Base-by-base conservation (phyloP, 1,284 basidiomycete genomes). In the Apiotrichum gracile region DNA sequence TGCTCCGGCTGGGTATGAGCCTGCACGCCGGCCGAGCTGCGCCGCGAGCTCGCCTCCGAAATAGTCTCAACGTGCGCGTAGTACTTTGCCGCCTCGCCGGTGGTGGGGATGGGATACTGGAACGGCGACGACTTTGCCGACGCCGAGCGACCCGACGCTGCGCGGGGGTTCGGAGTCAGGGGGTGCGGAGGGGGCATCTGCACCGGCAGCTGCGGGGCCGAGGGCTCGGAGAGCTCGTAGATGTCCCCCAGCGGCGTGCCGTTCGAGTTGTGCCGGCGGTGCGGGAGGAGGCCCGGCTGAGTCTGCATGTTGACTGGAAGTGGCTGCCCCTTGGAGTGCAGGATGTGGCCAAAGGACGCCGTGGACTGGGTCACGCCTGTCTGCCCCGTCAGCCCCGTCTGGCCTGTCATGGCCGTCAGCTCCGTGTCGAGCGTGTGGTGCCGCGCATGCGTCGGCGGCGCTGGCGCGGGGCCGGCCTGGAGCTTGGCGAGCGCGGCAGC, bases 331-430 rank as follows among this genome's bases (percentile, higher is more conserved):
- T 69, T 59, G 17, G 50, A 54, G 51, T 70, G 68, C 3, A 63
- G 50, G 8, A 71, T 52, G 52, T 74, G 72, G 0, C 73, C 73
- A 49, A 75, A 75, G 1, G 71, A 72, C 17, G 69, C 69, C 8
- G 51, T 54, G n/a, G 51, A 52, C 12, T 52, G 40, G 25, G 54
- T 55, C 17, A n/a, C n/a, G n/a, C n/a, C n/a, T n/a, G n/a, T n/a
- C n/a, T n/a, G n/a, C n/a, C n/a, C n/a, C n/a, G n/a, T n/a, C n/a
- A n/a, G n/a, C n/a, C n/a, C n/a, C n/a, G n/a, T n/a, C n/a, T n/a
- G n/a, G n/a, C n/a, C n/a, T n/a, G n/a, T n/a, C n/a, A n/a, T n/a
- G n/a, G n/a, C n/a, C n/a, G n/a, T n/a, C n/a, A 42, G 34, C 19
- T 51, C 24, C 7, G 45, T 54, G 12, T 48, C 33, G 14, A 49